Percentiles rank a stretch among this genome's conserved stretches.
These are phyloP conservation scores for Fusarium austroafricanum DNA, from an alignment of 2,329 filamentous ascomycete species.

Conservation along the genomic window DNA sequence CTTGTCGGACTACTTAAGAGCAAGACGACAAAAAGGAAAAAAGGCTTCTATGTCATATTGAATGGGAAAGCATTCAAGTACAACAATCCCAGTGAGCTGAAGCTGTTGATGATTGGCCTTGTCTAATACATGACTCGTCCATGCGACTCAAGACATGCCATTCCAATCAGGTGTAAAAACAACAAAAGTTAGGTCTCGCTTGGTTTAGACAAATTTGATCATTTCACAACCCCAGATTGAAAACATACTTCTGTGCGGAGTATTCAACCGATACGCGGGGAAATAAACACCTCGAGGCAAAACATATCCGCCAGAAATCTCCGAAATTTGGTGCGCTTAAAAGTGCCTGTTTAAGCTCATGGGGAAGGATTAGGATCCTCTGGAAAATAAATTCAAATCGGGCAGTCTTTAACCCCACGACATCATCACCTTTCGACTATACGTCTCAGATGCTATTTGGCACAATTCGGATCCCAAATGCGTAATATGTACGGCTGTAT, in stretches of 20 bases:
- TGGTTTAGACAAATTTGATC: background rate
- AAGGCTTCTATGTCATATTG: background rate
- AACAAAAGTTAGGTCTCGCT: background rate
- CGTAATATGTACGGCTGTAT: slow-evolving; percentile 25
- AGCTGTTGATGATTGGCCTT: too few species aligned
- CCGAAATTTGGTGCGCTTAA: background rate
- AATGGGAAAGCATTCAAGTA: fast-evolving
- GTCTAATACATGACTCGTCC: background rate
- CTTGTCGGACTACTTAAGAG: background rate
- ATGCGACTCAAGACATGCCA: background rate
- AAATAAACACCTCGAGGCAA: background rate
- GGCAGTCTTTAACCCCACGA: background rate
- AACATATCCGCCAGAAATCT: background rate
- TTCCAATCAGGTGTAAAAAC: background rate
- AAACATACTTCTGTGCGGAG: background rate
- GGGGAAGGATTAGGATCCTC: background rate
- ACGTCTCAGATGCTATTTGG: background rate
- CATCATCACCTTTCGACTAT: background rate
- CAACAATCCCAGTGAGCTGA: background rate
- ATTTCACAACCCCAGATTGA: background rate
- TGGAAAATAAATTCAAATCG: background rate
- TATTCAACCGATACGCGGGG: background rate
- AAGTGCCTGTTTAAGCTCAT: slow-evolving; percentile 7
- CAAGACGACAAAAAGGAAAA: background rate
- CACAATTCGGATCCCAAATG: background rate